These are phyloP conservation scores for Artomyces pyxidatus DNA, from an alignment of 768 basidiomycete genomes.

Conservation along the genomic window DNA sequence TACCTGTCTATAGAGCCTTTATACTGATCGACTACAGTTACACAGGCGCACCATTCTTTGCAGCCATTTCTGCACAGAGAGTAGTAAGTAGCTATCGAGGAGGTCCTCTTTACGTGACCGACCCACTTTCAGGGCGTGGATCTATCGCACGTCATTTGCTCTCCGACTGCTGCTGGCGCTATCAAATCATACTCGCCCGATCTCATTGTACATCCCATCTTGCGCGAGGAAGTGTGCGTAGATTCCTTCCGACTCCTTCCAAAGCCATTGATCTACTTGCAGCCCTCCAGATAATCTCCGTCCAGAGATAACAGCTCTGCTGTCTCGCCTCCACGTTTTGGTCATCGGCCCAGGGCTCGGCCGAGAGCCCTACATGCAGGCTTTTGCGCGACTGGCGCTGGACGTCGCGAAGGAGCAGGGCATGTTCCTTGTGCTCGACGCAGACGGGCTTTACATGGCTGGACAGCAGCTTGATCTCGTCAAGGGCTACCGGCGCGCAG, in stretches of 20 bases:
- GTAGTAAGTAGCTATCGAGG: conserved; percentile 55
- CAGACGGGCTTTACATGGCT: conserved; percentile 83
- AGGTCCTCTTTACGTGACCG: background rate
- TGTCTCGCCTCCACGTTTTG: conserved; percentile 85
- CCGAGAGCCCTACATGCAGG: conserved; percentile 84
- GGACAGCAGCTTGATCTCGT: conserved; percentile 68
- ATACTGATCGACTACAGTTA: conserved; percentile 45
- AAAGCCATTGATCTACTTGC: conserved; percentile 1
- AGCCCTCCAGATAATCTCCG: conserved; percentile 44
- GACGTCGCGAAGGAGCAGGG: conserved; percentile 57
- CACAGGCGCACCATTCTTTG: conserved; percentile 95
- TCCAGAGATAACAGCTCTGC: conserved; percentile 51
- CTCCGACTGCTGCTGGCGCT: conserved; percentile 81
- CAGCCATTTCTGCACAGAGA: conserved; percentile 82
- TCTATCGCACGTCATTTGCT: conserved; percentile 95
- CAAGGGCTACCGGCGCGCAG: conserved; percentile 76
- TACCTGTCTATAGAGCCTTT: background rate
- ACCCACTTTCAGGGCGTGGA: conserved; percentile 64
- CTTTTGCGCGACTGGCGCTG: conserved; percentile 69
- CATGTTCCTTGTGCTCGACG: conserved; percentile 91
- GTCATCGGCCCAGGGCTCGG: conserved; percentile 94
- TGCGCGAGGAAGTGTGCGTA: conserved; percentile 58
- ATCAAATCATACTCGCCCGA: conserved; percentile 98
- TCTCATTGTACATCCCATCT: conserved; percentile 92
- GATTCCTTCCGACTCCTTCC: background rate